Percentiles rank a stretch among this genome's conserved stretches.
Evolutionary conservation across 2,329 filamentous ascomycete species (phyloP).

Genomic region (Intubia oerlemansii): DNA sequence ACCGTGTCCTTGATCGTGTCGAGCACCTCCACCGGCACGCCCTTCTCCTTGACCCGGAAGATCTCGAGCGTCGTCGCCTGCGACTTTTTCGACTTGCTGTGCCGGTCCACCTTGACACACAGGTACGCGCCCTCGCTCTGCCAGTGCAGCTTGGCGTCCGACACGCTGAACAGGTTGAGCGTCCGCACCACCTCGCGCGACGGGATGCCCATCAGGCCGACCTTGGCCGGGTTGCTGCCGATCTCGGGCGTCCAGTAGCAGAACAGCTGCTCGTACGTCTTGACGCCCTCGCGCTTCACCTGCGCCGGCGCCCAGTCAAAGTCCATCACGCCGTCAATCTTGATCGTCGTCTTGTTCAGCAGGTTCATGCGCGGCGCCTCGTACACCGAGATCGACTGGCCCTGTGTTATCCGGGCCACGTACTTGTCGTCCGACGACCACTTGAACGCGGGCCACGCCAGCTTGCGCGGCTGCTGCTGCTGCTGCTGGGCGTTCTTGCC

Average conservation of each 20-base stretch:
- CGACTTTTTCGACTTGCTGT: constrained; percentile 98
- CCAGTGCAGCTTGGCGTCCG: constrained; percentile 96
- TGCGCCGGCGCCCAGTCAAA: constrained; percentile 93
- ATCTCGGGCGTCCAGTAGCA: constrained; percentile 99
- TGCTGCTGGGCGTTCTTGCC: background rate
- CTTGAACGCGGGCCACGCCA: constrained; percentile 98
- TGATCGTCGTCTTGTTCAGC: constrained; percentile 76
- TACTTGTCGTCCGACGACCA: constrained; percentile 98
- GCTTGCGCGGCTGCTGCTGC: constrained; percentile 57
- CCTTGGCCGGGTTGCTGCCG: constrained; percentile 92
- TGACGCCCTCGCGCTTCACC: constrained; percentile 63
- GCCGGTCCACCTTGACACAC: constrained; percentile 94
- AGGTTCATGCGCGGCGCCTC: constrained; percentile 77
- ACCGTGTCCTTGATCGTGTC: constrained; percentile 97
- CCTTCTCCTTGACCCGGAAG: constrained; percentile 93
- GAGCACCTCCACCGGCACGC: constrained; percentile 92
- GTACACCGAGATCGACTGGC: constrained; percentile 88
- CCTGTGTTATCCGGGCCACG: constrained; percentile 75
- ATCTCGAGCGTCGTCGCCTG: constrained; percentile 94
- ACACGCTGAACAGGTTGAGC: constrained; percentile 93
- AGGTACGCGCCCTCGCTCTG: constrained; percentile 87
- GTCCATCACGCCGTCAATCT: constrained; percentile 90
- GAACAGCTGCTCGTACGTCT: constrained; percentile 85
- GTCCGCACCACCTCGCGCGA: constrained; percentile 88
- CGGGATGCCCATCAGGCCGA: constrained; percentile 87